Percentiles rank a stretch among this genome's conserved stretches.
Conservation (phyloP, 2,329 filamentous ascomycete genomes). For the Daldinia sp. region DNA sequence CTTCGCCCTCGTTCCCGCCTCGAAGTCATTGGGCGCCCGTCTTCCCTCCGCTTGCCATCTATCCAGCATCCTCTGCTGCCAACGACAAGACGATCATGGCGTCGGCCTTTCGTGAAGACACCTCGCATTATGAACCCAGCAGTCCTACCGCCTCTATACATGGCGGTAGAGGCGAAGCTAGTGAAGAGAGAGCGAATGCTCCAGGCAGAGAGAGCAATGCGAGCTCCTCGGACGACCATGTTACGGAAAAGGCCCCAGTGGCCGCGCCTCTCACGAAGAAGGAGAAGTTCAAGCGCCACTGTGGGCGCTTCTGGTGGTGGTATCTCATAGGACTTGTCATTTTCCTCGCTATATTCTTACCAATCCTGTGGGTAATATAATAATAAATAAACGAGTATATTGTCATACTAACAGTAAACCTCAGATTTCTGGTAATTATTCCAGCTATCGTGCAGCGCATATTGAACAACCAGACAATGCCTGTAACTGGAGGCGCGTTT, state of each 20-base stretch:
- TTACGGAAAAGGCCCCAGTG: conserved; percentile 47
- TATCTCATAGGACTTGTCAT: conserved; percentile 58
- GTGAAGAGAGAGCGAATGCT: conserved; percentile 31
- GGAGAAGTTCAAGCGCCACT: conserved; percentile 58
- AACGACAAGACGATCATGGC: conserved; percentile 45
- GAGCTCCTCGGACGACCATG: conserved; percentile 47
- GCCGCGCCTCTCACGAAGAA: conserved; percentile 49
- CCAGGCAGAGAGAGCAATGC: conserved; percentile 40
- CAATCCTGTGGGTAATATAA: conserved; percentile 57
- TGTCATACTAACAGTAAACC: conserved; percentile 18
- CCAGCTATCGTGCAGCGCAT: conserved; percentile 61
- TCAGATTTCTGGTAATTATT: conserved; percentile 60
- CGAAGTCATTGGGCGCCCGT: conserved; percentile 25
- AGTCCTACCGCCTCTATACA: conserved; percentile 46
- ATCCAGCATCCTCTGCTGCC: conserved; percentile 34
- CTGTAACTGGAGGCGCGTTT: conserved; percentile 54
- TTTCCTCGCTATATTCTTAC: conserved; percentile 59
- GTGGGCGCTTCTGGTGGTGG: conserved; percentile 58
- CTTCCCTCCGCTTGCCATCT: conserved; percentile 35
- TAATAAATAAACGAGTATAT: not conserved
- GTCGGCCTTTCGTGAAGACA: conserved; percentile 48
- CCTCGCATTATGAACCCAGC: conserved; percentile 45
- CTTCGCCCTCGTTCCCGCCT: conserved; percentile 30
- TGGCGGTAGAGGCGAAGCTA: conserved; percentile 41
- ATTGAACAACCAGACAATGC: conserved; percentile 57